Conservation (phyloP, 495 filamentous ascomycete species). For the Elasticomyces elasticus region DNA sequence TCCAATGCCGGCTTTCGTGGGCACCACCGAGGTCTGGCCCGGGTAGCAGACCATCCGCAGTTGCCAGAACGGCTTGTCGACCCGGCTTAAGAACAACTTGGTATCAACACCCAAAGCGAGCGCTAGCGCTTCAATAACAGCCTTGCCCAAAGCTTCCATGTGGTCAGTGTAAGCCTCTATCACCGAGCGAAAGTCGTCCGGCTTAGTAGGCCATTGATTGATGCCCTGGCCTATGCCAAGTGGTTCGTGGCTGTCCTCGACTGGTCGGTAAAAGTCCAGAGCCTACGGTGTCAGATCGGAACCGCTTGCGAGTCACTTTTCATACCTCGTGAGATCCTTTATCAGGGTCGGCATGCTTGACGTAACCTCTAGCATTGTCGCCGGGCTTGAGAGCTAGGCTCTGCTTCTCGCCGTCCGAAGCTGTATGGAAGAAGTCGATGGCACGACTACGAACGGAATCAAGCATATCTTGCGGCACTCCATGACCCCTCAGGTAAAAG, state of each 20-base stretch:
- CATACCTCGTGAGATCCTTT: not conserved
- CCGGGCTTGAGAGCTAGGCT: not conserved
- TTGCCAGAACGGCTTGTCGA: conserved; percentile 24
- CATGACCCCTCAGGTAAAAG: conserved; percentile 32
- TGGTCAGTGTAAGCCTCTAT: conserved; percentile 24
- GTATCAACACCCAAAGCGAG: conserved; percentile 20
- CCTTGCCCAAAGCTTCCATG: conserved; percentile 16
- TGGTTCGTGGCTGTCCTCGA: conserved; percentile 4
- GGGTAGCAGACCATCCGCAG: conserved; percentile 28
- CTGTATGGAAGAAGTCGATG: conserved; percentile 26
- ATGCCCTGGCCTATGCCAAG: conserved; percentile 21
- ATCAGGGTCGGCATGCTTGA: not conserved
- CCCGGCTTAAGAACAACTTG: conserved; percentile 23
- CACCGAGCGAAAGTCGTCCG: conserved; percentile 14
- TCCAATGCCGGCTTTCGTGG: not conserved
- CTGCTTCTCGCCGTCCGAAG: conserved; percentile 21
- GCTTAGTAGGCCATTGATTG: conserved; percentile 28
- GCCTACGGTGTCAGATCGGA: conserved; percentile 13
- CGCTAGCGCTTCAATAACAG: conserved; percentile 25
- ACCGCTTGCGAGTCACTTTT: too few species aligned
- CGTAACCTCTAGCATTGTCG: not conserved
- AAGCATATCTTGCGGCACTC: conserved; percentile 20
- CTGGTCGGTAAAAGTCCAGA: conserved; percentile 28
- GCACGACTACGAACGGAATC: conserved; percentile 24
- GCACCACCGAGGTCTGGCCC: not conserved